These are phyloP conservation scores for Holtermanniella nyarrowii DNA, from an alignment of 768 basidiomycete species.

Conservation along the genomic window DNA sequence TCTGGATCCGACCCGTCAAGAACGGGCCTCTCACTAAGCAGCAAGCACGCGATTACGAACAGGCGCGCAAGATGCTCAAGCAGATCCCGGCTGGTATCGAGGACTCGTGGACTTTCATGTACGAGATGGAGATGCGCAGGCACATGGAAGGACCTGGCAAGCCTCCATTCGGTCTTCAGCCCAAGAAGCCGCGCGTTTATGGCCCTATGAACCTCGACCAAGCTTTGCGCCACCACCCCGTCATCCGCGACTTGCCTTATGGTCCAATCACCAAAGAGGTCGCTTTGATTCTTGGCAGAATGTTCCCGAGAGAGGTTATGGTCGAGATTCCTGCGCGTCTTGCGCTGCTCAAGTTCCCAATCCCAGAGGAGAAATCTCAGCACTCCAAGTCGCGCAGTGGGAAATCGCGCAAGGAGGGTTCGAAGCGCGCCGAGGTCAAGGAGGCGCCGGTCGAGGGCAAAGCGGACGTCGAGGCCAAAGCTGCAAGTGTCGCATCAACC, in stretches of 20 bases:
- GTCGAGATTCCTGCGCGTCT: background rate
- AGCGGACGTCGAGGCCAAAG: background rate
- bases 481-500: background rate
- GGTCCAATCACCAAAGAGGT: background rate
- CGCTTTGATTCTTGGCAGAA: background rate
- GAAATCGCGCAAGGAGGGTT: background rate
- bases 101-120: background rate
- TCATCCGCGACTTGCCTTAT: background rate
- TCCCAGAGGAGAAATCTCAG: background rate
- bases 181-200: background rate
- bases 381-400: background rate
- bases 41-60: background rate
- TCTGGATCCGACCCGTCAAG: background rate
- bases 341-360: background rate
- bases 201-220: background rate
- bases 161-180: background rate
- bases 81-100: background rate
- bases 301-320: background rate
- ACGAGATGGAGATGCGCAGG: background rate
- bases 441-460: background rate
- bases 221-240: background rate
- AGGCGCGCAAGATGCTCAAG: background rate
- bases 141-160: background rate
- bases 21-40: background rate
- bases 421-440: background rate